A percentile compares a stretch with the other conserved stretches of the same genome.
Conservation (phyloP, 75 land plant genomes). For the Picea sitchensis region DNA sequence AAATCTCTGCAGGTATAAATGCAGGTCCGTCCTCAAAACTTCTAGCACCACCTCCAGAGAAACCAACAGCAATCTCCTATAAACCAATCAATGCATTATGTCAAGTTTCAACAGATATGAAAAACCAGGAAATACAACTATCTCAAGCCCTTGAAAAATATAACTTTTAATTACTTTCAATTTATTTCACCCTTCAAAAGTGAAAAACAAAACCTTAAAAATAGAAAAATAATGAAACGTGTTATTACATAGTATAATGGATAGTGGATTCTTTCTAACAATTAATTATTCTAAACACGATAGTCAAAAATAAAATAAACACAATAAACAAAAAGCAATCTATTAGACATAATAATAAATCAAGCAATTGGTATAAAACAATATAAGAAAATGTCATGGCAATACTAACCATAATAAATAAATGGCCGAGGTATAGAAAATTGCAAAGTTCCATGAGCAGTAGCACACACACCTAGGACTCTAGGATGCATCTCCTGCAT, state of each 20-base stretch:
- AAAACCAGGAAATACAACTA: not conserved
- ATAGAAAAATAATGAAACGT: not conserved
- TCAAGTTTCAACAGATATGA: not conserved
- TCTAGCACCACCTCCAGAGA: constrained; percentile 81
- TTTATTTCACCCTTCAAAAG: not conserved
- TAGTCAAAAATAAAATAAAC: too few species aligned
- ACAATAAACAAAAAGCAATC: too few species aligned
- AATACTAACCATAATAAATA: too few species aligned
- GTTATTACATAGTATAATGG: not conserved
- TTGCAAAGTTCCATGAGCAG: too few species aligned
- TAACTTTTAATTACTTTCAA: not conserved
- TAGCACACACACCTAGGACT: too few species aligned
- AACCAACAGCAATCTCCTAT: constrained; percentile 86
- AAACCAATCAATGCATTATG: not conserved
- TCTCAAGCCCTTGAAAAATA: not conserved
- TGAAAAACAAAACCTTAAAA: not conserved
- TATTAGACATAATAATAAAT: too few species aligned
- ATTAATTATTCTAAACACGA: not conserved
- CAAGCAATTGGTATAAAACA: too few species aligned
- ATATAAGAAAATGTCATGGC: too few species aligned
- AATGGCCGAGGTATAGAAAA: too few species aligned
- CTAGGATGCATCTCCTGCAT: too few species aligned
- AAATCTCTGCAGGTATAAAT: constrained; percentile 91
- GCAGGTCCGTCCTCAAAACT: constrained; percentile 85
- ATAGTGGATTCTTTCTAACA: not conserved